A percentile compares a stretch with the other conserved stretches of the same genome.
Evolutionary conservation across 495 filamentous ascomycete genomes (phyloP).

Genomic region (Trichoderma virens): DNA sequence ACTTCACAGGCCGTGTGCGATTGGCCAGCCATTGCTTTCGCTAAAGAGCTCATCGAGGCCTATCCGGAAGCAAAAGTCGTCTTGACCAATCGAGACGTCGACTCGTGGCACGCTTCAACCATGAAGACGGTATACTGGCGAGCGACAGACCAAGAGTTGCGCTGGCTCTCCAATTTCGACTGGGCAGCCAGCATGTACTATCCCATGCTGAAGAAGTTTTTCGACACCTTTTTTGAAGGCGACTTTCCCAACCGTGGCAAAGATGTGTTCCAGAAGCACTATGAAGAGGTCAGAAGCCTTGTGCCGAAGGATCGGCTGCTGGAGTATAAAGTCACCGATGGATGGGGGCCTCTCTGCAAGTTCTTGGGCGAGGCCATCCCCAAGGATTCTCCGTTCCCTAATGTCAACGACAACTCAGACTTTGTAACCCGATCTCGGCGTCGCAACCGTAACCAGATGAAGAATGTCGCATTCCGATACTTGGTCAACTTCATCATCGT

Average conservation of each 20-base stretch:
- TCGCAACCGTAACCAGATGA: conserved; percentile 55
- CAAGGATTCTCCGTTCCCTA: conserved; percentile 35
- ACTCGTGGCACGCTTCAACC: conserved; percentile 38
- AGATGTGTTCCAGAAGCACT: conserved; percentile 23
- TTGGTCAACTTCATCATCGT: background rate
- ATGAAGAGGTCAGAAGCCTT: conserved; percentile 19
- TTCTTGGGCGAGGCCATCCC: conserved; percentile 57
- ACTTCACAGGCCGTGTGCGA: conserved; percentile 21
- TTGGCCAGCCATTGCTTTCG: conserved; percentile 33
- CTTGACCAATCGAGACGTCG: conserved; percentile 29
- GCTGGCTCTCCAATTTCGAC: conserved; percentile 20
- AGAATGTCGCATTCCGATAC: conserved; percentile 37
- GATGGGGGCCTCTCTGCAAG: conserved; percentile 60
- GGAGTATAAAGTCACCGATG: conserved; percentile 57
- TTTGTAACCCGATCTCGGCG: conserved; percentile 52
- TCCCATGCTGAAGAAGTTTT: conserved; percentile 13
- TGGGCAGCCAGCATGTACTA: conserved; percentile 22
- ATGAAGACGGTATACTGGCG: conserved; percentile 28
- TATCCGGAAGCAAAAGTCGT: conserved; percentile 40
- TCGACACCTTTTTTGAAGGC: conserved; percentile 23
- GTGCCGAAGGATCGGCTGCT: conserved; percentile 32
- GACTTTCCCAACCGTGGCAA: conserved; percentile 24
- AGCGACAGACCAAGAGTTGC: conserved; percentile 14
- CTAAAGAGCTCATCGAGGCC: conserved; percentile 30
- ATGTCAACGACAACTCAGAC: conserved; percentile 39